Percentiles rank a stretch among this genome's conserved stretches.
phyloP scores from a whole-genome alignment of 1,284 basidiomycete genomes.

The Psilocybe mexicana region DNA sequence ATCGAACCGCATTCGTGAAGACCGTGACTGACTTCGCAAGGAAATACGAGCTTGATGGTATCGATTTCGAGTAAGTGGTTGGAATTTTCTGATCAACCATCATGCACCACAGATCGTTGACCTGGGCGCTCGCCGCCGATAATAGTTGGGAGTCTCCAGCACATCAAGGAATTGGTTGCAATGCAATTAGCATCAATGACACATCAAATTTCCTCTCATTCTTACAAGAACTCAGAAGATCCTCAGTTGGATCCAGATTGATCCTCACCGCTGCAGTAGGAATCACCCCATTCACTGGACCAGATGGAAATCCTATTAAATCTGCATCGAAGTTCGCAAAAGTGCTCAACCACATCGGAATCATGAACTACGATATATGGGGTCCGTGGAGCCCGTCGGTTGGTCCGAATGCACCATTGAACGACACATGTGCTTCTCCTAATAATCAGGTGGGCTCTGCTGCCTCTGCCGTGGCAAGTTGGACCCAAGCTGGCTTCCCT shows the following conservation, averaged over 20 bases:
- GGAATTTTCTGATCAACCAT: neutral
- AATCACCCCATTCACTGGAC: slow-evolving; percentile 65
- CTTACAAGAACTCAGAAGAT: slow-evolving; percentile 68
- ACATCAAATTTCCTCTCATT: slow-evolving; percentile 74
- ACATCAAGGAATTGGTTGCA: slow-evolving; percentile 70
- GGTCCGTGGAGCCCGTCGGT: slow-evolving; percentile 57
- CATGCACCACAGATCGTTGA: neutral
- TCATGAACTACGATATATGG: slow-evolving; percentile 90
- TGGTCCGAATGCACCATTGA: slow-evolving; percentile 85
- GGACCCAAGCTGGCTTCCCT: slow-evolving; percentile 81
- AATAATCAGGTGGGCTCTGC: slow-evolving; percentile 76
- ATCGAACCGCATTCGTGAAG: slow-evolving; percentile 69
- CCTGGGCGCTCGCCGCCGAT: neutral
- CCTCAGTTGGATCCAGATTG: slow-evolving; percentile 59
- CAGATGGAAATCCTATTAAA: slow-evolving; percentile 55
- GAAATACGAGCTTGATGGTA: slow-evolving; percentile 76
- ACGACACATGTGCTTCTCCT: slow-evolving; percentile 70
- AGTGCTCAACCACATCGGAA: slow-evolving; percentile 77
- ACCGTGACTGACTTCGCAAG: slow-evolving; percentile 64
- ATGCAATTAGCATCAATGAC: slow-evolving; percentile 63
- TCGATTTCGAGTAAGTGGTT: slow-evolving; percentile 80
- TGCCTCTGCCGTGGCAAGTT: slow-evolving; percentile 68
- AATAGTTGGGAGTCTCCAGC: slow-evolving; percentile 88
- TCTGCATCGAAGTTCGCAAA: slow-evolving; percentile 72
- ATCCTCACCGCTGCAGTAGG: slow-evolving; percentile 77